Evolutionary conservation across 1,139 yeast species (phyloP), one percentile per base, ranked within the genome.

Genomic region (Blastobotrys apis): DNA sequence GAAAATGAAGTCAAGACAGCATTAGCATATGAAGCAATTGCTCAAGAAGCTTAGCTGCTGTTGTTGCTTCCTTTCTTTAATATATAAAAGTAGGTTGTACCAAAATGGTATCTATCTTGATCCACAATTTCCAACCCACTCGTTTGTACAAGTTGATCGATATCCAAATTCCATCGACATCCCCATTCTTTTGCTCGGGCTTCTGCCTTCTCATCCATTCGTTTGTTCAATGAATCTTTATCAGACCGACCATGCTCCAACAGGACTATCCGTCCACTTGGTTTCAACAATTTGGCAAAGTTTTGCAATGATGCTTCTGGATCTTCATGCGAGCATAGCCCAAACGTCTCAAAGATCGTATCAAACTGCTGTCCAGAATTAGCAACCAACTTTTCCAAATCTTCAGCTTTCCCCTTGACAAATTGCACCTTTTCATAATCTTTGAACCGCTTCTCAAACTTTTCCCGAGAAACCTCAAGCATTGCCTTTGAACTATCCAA

Each of bases 121-220:
- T 78, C 80, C 1, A 90, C 85, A 33, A 92, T 75, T 54, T 85
- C 94, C 49, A 92, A 72, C 0, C 95, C 96, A 12, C 95, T 82
- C 50, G 79, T 80, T 58, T 84, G 90, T 25, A 92, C 73, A 43
- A 92, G 73, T 55, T 82, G 92, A 27, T 88, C 94, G 54, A 92
- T 86, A 60, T 92, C 97, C 52, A 92, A 71, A 59, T 92, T 92
- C 97, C 97, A 92, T 59, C 97, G 72, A 66, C 98, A 92, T 2
- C 97, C 97, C 97, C 97, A 92, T 10, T 84, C 81, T 52, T 84
- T 77, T 70, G 90, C 78, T 66, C 97, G 81, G 54, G 79, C 77
- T 46, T 80, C 88, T 5, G 96, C 90, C 53, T 94, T 74, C 52
- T 79, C 78, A 64, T 92, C 97, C 64, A 92, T 72, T 50, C 84